phyloP scores from a whole-genome alignment of 179 eudicot genomes.

The Corrigiola litoralis region DNA sequence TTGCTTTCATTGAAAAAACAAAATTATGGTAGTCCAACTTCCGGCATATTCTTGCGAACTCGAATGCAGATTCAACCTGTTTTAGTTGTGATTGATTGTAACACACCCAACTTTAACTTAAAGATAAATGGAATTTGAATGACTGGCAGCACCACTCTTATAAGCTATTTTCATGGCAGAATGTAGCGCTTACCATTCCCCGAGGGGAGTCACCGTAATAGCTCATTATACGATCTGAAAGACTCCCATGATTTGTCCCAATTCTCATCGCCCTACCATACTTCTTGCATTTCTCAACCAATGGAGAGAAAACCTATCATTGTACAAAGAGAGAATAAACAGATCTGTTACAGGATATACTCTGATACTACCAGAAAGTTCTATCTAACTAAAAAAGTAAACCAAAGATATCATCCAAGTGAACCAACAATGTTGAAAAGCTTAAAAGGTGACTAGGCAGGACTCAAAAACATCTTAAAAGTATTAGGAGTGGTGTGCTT shows the following conservation, averaged over 20 bases:
- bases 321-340: not conserved
- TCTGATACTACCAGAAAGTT: not conserved
- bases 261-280: conserved; percentile 98
- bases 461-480: not conserved
- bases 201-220: conserved; percentile 98
- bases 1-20: conserved; percentile 97
- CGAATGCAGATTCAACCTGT: conserved; percentile 99
- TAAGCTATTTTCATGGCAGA: not conserved
- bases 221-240: conserved; percentile 99
- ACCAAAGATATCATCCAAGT: not conserved
- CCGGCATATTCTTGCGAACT: conserved; percentile 95
- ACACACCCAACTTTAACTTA: conserved; percentile 3
- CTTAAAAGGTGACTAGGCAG: not conserved
- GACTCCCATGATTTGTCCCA: conserved; percentile 98
- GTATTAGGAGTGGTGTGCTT: no score
- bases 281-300: conserved; percentile 96
- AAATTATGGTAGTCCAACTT: conserved; percentile 93
- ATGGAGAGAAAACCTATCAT: conserved; percentile 77
- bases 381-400: not conserved
- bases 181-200: conserved; percentile 67
- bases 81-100: conserved; percentile 12
- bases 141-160: not conserved
- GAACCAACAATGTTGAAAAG: not conserved
- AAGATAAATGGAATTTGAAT: no score
- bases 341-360: not conserved